These are phyloP conservation scores for Pseudopithomyces maydicus DNA, from an alignment of 2,329 filamentous ascomycete genomes.

Conservation along the genomic window DNA sequence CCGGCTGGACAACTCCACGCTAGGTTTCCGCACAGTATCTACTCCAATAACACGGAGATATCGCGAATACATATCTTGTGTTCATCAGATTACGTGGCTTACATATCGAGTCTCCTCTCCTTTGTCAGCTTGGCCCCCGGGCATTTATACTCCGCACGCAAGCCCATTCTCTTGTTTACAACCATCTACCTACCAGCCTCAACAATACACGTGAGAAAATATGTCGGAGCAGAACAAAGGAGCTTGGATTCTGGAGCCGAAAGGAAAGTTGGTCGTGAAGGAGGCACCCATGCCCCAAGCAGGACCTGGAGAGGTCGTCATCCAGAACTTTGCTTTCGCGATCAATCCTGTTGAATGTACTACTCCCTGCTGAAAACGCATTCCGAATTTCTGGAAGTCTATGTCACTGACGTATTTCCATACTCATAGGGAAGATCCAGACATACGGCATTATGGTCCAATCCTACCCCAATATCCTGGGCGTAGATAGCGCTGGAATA, in stretches of 20 bases:
- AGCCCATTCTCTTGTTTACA: background rate
- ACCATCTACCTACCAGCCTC: background rate
- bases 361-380: too few relatives aligned
- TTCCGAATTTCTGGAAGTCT: background rate
- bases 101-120: too few relatives aligned
- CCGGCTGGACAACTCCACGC: background rate
- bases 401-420: background rate
- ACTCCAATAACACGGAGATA: too few relatives aligned
- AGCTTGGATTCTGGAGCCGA: conserved; percentile 36
- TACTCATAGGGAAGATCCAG: conserved; percentile 34
- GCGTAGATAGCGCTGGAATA: conserved; percentile 53
- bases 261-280: conserved; percentile 33
- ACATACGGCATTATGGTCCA: conserved; percentile 43
- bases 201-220: background rate
- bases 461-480: conserved; percentile 42
- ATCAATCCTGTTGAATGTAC: conserved; percentile 42
- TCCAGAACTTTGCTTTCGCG: conserved; percentile 41
- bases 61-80: too few relatives aligned
- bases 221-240: conserved; percentile 44
- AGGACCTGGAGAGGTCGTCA: conserved; percentile 37
- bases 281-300: conserved; percentile 34
- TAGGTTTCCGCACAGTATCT: too few relatives aligned
- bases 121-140: background rate
- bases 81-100: too few relatives aligned
- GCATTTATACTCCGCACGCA: background rate